Base-by-base conservation (phyloP, 345 rosid species). In the Dimocarpus longan region DNA sequence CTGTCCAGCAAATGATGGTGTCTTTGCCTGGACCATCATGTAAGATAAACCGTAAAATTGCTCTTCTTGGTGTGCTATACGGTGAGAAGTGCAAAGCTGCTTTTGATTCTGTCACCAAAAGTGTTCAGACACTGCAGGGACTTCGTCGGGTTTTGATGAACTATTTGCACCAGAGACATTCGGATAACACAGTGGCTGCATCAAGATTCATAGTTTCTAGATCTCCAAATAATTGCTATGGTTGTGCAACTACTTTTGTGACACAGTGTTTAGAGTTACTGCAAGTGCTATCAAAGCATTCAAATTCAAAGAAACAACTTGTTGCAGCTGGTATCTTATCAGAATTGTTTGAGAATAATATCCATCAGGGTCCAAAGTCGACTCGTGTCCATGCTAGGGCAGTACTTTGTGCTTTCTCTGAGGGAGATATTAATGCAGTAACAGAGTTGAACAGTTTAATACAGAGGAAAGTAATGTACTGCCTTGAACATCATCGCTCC, bases 31-130 rank as follows among this genome's bases (percentile, higher is more conserved):
- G 99, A 74, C 98, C 99, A 62, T 93, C 99, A 57, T 94, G 97
- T 82, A 96, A 96, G 92, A 92, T 94, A 77, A 96, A 96, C 86
- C 97, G 99, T 28, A 96, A 94, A 85, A 92, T 96, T 82, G 95
- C 97, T 76, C 98, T 96, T 87, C 94, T 96, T 79, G 99, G 99
- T 86, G 98, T 96, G 65, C 86, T 96, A 39, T 96, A 96, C 84
- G 98, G 97, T 85, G 99, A 96, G 87, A 96, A 96, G 83, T 96
- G 98, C 91, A 96, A 96, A 86, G 98, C 98, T 82, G 99, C 99
- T 83, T 96, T 96, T 88, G 99, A 94, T 85, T 96, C 99, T 80
- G 99, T 96, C 72, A 94, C 97, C 89, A 96, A 96, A 89, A 96
- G 98, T 85, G 99, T 96, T 66, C 99, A 96, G 88, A 96, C 98